Base-by-base conservation (phyloP, 2,329 filamentous ascomycete species). In the Xylariaceae sp. region DNA sequence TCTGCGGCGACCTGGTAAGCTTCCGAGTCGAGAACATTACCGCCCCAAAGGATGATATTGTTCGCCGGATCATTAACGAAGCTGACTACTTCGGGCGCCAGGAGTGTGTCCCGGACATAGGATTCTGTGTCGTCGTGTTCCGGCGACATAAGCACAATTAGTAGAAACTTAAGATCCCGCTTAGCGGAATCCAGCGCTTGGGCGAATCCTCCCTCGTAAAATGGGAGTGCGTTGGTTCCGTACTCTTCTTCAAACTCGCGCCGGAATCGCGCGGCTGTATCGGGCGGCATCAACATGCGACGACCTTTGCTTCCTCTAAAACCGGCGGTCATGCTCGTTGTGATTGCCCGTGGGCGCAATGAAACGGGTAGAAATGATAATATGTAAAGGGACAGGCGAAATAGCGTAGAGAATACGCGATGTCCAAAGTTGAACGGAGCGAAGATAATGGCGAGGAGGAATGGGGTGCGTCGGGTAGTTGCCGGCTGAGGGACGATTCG, bases 181-280 rank as follows among this genome's bases (percentile, higher is more conserved):
- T 97, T 97, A 4, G 93, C 92, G 44, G 88, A 76, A 70, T 99
- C 94, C 63, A 96, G 85, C 0, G 92, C 92, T 74, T 96, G 89
- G 4, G 95, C 92, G 71, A 97, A 94, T 3, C 93, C 92, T 55
- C 88, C 89, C 70, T 97, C 92, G 66, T 88, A 86, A 73, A 95
- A 96, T 0, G 88, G 87, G 3, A 97, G 75, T 3, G 78, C 79
- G 53, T 86, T 83, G 15, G 80, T 76, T 0, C 91, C 92, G 70
- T 97, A 94, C 68, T 96, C 90, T 74, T 99, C 94, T 68, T 96
- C 92, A 66, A 99, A 96, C 68, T 97, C 92, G 7, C 93, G 85
- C 69, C 90, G 89, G 73, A 97, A 96, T 37, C 94, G 82, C 30
- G 89, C 87, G 0, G 93, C 92, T 0, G 91, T 93, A 70, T 99